These are phyloP conservation scores for Cutaneotrichosporon sp. DNA, from an alignment of 1,284 basidiomycete species.

Conservation along the genomic window DNA sequence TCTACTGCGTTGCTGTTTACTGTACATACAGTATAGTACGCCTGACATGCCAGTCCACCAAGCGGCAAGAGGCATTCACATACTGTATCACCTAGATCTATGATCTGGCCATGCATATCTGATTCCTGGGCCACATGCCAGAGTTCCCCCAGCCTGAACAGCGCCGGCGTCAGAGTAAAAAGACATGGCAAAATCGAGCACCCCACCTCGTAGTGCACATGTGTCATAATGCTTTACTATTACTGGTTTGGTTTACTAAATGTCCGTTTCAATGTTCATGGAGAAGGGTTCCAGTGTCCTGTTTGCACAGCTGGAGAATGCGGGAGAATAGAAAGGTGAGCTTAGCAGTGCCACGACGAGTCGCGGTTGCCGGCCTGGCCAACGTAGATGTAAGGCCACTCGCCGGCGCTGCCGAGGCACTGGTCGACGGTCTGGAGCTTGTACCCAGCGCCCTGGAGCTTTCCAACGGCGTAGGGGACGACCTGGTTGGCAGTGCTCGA, in stretches of 20 bases:
- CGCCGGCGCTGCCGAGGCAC: slow-evolving; percentile 46
- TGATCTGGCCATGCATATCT: too few species aligned
- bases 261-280: slow-evolving; percentile 12
- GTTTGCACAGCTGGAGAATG: neutral
- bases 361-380: slow-evolving; percentile 40
- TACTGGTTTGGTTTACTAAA: neutral
- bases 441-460: slow-evolving; percentile 44
- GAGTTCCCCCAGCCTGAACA: too few species aligned
- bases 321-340: neutral
- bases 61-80: too few species aligned
- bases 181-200: too few species aligned
- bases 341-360: slow-evolving; percentile 44
- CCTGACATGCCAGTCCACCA: too few species aligned
- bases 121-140: too few species aligned
- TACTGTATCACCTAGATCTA: too few species aligned
- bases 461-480: slow-evolving; percentile 38
- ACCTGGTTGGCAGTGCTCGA: slow-evolving; percentile 35
- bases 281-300: neutral
- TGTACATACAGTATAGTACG: too few species aligned
- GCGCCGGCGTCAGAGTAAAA: too few species aligned
- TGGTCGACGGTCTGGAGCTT: slow-evolving; percentile 49
- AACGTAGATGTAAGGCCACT: slow-evolving; percentile 49
- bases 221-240: neutral
- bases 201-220: neutral
- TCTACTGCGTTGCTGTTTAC: too few species aligned